Conservation (phyloP, 768 basidiomycete species). For the Mycena maculata region DNA sequence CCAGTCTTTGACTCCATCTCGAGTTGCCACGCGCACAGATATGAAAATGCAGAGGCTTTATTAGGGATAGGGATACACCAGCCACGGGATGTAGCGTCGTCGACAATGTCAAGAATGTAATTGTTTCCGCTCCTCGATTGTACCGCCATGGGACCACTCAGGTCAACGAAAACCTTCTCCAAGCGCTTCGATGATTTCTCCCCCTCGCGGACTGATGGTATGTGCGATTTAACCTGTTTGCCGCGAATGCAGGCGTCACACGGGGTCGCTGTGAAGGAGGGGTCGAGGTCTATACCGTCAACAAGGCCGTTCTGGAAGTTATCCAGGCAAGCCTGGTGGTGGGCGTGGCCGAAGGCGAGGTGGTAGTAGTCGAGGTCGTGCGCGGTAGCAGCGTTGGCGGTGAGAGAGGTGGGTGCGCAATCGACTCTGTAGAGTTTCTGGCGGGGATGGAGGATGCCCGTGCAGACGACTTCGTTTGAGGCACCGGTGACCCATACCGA, state of each 20-base stretch:
- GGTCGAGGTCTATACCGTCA: constrained; percentile 8
- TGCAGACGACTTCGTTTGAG: background rate
- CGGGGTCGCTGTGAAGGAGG: background rate
- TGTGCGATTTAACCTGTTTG: background rate
- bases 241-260: constrained; percentile 6
- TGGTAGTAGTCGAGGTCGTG: background rate
- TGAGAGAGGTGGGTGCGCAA: background rate
- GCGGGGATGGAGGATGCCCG: background rate
- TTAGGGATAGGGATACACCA: constrained; percentile 49
- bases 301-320: background rate
- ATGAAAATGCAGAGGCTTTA: constrained; percentile 40
- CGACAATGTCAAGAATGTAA: constrained; percentile 50
- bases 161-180: constrained; percentile 47
- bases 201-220: background rate
- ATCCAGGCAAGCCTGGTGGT: background rate
- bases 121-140: constrained; percentile 37
- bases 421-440: background rate
- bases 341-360: background rate
- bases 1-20: constrained; percentile 39
- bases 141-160: constrained; percentile 39
- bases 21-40: constrained; percentile 44
- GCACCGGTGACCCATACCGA: background rate
- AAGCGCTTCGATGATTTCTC: constrained; percentile 41
- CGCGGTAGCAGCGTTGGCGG: background rate
- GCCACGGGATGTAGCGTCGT: constrained; percentile 43